Conservation (phyloP, 2,329 filamentous ascomycete genomes). For the Trichoderma sp. region DNA sequence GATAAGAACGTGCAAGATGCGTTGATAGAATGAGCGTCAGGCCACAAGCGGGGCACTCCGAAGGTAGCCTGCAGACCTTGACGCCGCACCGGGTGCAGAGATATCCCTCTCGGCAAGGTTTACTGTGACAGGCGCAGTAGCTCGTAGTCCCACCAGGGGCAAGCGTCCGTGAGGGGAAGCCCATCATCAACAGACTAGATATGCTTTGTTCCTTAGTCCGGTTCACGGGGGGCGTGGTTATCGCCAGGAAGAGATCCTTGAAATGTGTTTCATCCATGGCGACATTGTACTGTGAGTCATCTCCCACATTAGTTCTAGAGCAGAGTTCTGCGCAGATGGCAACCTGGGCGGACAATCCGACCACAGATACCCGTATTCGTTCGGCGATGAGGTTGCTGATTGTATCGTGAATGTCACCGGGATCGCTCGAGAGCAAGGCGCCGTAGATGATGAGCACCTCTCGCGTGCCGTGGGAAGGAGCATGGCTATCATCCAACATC, state of each 20-base stretch:
- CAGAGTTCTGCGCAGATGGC: slow-evolving; percentile 90
- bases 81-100: slow-evolving; percentile 82
- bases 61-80: slow-evolving; percentile 86
- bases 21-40: slow-evolving; percentile 93
- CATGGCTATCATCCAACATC: slow-evolving; percentile 56
- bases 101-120: slow-evolving; percentile 80
- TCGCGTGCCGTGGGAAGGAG: slow-evolving; percentile 87
- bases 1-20: slow-evolving; percentile 87
- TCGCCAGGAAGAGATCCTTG: slow-evolving; percentile 79
- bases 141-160: slow-evolving; percentile 63
- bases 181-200: slow-evolving; percentile 87
- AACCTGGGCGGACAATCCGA: slow-evolving; percentile 87
- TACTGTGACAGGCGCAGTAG: slow-evolving; percentile 88
- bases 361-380: slow-evolving; percentile 80
- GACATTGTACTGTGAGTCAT: slow-evolving; percentile 73
- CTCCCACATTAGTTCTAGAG: slow-evolving; percentile 79
- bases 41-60: slow-evolving; percentile 87
- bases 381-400: slow-evolving; percentile 75
- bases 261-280: slow-evolving; percentile 77
- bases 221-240: slow-evolving; percentile 85
- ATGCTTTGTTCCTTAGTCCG: slow-evolving; percentile 59
- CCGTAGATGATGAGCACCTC: slow-evolving; percentile 92
- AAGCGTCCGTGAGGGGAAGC: slow-evolving; percentile 84
- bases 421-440: slow-evolving; percentile 84
- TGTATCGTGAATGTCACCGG: slow-evolving; percentile 91